phyloP scores from a whole-genome alignment of 768 basidiomycete genomes.

The Kwoniella dejecticola region DNA sequence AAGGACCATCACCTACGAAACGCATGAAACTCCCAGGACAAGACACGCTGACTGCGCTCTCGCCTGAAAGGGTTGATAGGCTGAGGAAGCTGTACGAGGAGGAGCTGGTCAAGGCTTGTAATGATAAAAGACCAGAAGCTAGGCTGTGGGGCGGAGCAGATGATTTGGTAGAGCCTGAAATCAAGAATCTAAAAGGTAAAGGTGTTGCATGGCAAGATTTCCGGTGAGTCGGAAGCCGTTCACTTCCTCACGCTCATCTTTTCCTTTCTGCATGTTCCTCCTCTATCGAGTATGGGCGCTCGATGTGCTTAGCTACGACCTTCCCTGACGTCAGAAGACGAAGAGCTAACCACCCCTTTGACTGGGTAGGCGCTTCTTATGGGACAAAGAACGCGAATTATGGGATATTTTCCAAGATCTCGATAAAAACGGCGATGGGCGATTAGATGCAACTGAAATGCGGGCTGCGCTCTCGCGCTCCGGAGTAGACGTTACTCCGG shows the following conservation, averaged over 20 bases:
- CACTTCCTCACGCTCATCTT: slow-evolving; percentile 18
- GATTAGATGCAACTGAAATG: slow-evolving; percentile 69
- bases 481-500: slow-evolving; percentile 70
- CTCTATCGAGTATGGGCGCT: too few species aligned
- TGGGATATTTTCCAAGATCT: slow-evolving; percentile 92
- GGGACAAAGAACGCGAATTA: slow-evolving; percentile 63
- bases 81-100: slow-evolving; percentile 73
- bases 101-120: slow-evolving; percentile 65
- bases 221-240: slow-evolving; percentile 52
- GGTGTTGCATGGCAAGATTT: slow-evolving; percentile 55
- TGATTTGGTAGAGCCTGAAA: slow-evolving; percentile 42
- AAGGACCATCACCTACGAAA: slow-evolving; percentile 40
- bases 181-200: slow-evolving; percentile 42
- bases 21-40: slow-evolving; percentile 48
- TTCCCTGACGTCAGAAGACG: not conserved
- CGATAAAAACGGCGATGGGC: slow-evolving; percentile 85
- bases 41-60: slow-evolving; percentile 56
- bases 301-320: too few species aligned
- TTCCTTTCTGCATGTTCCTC: too few species aligned
- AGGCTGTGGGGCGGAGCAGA: slow-evolving; percentile 54
- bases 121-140: slow-evolving; percentile 47
- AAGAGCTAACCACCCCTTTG: not conserved
- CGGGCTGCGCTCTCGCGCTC: slow-evolving; percentile 68
- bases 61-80: slow-evolving; percentile 64
- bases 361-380: slow-evolving; percentile 47